Evolutionary conservation across 2,329 filamentous ascomycete species (phyloP).

Genomic region (Aspergillus sp.): DNA sequence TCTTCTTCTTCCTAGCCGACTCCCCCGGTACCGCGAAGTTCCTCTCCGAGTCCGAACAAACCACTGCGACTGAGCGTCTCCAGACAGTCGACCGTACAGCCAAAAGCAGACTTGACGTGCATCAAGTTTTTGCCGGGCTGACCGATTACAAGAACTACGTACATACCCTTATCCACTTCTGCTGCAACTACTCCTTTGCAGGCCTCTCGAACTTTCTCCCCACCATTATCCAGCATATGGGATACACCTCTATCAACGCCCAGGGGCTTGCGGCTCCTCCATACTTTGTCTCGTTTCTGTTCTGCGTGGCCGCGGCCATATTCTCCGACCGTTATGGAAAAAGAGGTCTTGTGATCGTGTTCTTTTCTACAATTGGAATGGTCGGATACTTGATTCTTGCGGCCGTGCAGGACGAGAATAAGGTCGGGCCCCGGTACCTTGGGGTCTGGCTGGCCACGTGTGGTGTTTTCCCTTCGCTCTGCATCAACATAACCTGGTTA

Average conservation of each 20-base stretch:
- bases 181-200: conserved; percentile 39
- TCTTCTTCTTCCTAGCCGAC: conserved; percentile 48
- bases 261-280: conserved; percentile 45
- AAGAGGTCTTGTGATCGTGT: conserved; percentile 36
- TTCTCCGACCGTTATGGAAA: conserved; percentile 38
- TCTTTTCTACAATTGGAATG: conserved; percentile 24
- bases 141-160: conserved; percentile 40
- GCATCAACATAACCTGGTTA: conserved; percentile 27
- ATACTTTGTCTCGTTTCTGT: conserved; percentile 42
- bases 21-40: conserved; percentile 45
- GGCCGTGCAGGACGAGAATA: conserved; percentile 23
- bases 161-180: conserved; percentile 41
- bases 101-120: conserved; percentile 28
- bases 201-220: conserved; percentile 44
- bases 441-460: conserved; percentile 39
- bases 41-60: conserved; percentile 45
- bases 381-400: conserved; percentile 38
- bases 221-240: conserved; percentile 43
- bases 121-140: conserved; percentile 36
- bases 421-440: conserved; percentile 35
- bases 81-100: conserved; percentile 18
- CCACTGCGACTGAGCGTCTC: conserved; percentile 53
- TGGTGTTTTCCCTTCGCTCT: conserved; percentile 24
- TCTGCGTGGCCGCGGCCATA: conserved; percentile 27
- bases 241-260: conserved; percentile 39